These are phyloP conservation scores for Sporothrix humicola DNA, from an alignment of 2,329 filamentous ascomycete genomes.

Conservation along the genomic window DNA sequence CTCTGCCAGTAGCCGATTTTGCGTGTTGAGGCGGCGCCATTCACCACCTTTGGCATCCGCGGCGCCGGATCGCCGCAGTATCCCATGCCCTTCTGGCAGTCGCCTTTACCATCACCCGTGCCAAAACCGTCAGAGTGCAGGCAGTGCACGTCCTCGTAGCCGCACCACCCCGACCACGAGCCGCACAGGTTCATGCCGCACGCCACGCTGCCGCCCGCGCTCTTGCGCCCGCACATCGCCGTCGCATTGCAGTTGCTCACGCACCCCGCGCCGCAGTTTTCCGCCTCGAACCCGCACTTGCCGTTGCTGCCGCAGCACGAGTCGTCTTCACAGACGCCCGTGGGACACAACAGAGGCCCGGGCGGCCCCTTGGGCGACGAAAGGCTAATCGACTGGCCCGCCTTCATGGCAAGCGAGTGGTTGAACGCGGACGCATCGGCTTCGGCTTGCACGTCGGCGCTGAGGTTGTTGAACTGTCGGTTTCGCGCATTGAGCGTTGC, in stretches of 20 bases:
- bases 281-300: background rate
- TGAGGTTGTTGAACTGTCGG: background rate
- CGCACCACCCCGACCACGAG: background rate
- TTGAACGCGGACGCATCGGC: background rate
- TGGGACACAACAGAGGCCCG: background rate
- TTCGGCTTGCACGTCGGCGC: background rate
- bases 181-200: background rate
- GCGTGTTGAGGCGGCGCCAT: background rate
- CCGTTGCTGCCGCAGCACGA: slow-evolving; percentile 2
- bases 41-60: background rate
- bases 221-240: slow-evolving; percentile 3
- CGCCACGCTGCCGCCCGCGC: background rate
- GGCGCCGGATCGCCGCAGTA: background rate
- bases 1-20: slow-evolving; percentile 12
- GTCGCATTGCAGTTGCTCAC: slow-evolving; percentile 14
- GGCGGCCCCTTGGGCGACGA: background rate
- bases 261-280: background rate
- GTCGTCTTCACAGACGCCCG: background rate
- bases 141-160: slow-evolving; percentile 3
- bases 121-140: background rate
- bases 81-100: background rate
- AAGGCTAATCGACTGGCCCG: background rate
- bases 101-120: background rate
- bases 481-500: background rate
- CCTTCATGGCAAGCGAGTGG: background rate